A percentile compares a stretch with the other conserved stretches of the same genome.
These are phyloP conservation scores for Mycothermus thermophilus DNA, from an alignment of 495 filamentous ascomycete genomes.

Conservation along the genomic window DNA sequence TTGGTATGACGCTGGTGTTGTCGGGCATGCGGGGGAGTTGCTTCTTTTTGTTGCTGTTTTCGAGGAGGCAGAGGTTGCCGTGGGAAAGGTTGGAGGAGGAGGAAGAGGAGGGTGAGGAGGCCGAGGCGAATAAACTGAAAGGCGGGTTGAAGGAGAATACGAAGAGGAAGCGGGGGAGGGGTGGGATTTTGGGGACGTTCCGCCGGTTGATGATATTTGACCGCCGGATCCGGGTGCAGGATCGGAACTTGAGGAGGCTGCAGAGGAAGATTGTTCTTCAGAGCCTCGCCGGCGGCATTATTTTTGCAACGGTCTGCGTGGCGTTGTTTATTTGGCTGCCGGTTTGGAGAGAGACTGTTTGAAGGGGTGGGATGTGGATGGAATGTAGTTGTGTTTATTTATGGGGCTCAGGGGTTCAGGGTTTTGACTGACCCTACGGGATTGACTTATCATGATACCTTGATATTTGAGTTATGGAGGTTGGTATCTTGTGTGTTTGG, in stretches of 20 bases:
- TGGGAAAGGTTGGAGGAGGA: slow-evolving; percentile 29
- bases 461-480: too few relatives aligned
- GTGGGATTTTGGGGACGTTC: slow-evolving; percentile 11
- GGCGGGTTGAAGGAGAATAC: slow-evolving; percentile 4
- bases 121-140: not conserved
- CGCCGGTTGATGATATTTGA: slow-evolving; percentile 32
- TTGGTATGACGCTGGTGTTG: slow-evolving; percentile 24
- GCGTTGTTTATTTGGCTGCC: slow-evolving; percentile 26
- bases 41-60: slow-evolving; percentile 31
- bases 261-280: slow-evolving; percentile 29
- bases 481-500: too few relatives aligned
- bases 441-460: too few relatives aligned
- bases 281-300: slow-evolving; percentile 22
- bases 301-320: slow-evolving; percentile 24
- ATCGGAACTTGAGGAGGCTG: slow-evolving; percentile 22
- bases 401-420: too few relatives aligned
- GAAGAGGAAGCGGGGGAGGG: slow-evolving; percentile 4
- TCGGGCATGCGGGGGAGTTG: slow-evolving; percentile 26
- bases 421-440: too few relatives aligned
- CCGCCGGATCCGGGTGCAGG: slow-evolving; percentile 27
- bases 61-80: slow-evolving; percentile 24
- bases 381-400: too few relatives aligned
- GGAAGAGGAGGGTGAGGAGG: slow-evolving; percentile 3
- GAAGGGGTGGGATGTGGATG: not conserved
- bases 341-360: slow-evolving; percentile 24